These are phyloP conservation scores for Monosporozyma solicola DNA, from an alignment of 805 yeast species.

Conservation along the genomic window DNA sequence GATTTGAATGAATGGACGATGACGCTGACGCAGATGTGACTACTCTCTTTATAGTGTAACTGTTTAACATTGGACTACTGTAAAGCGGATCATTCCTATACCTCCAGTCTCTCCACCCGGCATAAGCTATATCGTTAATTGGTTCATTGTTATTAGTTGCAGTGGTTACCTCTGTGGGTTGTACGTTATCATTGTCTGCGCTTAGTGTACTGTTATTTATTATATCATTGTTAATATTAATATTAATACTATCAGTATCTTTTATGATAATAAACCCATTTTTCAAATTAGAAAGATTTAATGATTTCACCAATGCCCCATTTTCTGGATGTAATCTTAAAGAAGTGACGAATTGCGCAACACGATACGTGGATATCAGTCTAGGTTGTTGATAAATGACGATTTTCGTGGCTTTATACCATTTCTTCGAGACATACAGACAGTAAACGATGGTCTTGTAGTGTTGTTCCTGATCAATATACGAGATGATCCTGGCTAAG, in stretches of 20 bases:
- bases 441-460: constrained; percentile 27
- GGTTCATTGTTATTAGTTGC: constrained; percentile 4
- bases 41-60: constrained; percentile 17
- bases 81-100: constrained; percentile 64
- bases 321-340: constrained; percentile 47
- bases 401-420: constrained; percentile 45
- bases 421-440: constrained; percentile 42
- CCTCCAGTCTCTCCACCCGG: constrained; percentile 93
- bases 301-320: constrained; percentile 44
- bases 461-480: constrained; percentile 21
- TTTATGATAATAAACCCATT: constrained; percentile 32
- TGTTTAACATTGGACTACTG: constrained; percentile 31
- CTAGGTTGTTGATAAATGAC: constrained; percentile 45
- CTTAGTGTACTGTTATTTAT: background rate
- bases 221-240: background rate
- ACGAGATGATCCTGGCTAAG: constrained; percentile 18
- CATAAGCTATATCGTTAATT: constrained; percentile 35
- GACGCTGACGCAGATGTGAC: constrained; percentile 10
- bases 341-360: constrained; percentile 70
- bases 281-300: constrained; percentile 48
- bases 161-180: background rate
- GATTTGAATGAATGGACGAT: constrained; percentile 15
- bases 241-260: constrained; percentile 6
- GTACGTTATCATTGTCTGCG: constrained; percentile 7
- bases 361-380: constrained; percentile 64